Evolutionary conservation across 345 rosid genomes (phyloP), one percentile per base, ranked within the genome.

Genomic region (Turnera subulata): DNA sequence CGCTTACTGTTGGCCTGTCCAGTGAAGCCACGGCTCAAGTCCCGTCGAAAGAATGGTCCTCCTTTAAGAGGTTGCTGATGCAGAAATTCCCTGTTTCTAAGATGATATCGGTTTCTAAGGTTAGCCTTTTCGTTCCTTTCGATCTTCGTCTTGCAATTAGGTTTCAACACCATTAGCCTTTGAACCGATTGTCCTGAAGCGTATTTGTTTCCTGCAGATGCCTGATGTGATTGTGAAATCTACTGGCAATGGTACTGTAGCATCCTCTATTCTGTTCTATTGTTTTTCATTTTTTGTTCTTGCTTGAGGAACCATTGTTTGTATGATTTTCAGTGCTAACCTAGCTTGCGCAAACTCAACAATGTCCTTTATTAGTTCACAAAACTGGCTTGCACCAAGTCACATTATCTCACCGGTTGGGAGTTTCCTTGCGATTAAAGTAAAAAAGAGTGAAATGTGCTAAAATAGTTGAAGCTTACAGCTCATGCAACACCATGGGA

Each of bases 31-130:
- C 56, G 45, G 19, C 46, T 53, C 77, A 70, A 56, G 75, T 63
- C 56, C 60, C 80, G 39, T 60, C 53, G 38, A 83, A 69, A 69
- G 92, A 88, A 39, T 91, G 98, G 98, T 74, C 61, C 48, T 82
- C 84, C 18, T 88, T 86, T 68, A 91, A 74, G 78, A 81, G 95
- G 71, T 66, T 80, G 66, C 71, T 91, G 53, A 80, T 86, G 88
- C 96, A 91, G 81, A 82, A 82, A 57, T 91, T 88, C 67, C 87
- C 90, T 18, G 86, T 86, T 63, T 75, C 95, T 64, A 91, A 77
- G 73, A 81, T 83, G 80, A 66, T 78, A 50, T 78, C 95, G 23
- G 54, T 71, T 53, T 84, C 98, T 61, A 78, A 88, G 18, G 96
- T 88, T 68, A 73, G 85, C 56, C 44, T 18, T 46, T 20, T 25